phyloP scores from a whole-genome alignment of 2,329 filamentous ascomycete species.

The Byssothecium circinans region DNA sequence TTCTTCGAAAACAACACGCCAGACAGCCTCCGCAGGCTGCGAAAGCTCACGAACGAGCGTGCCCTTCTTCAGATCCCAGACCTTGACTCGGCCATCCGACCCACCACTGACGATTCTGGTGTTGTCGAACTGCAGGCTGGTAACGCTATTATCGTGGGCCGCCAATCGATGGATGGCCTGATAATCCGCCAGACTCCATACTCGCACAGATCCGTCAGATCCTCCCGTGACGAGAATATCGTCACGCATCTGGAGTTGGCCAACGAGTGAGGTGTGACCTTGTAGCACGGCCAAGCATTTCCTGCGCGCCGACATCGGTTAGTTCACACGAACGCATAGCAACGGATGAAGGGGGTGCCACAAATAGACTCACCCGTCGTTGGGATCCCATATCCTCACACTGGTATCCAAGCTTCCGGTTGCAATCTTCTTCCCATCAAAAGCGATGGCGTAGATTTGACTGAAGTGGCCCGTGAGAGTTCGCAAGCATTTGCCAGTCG shows the following conservation, averaged over 20 bases:
- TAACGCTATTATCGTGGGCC: conserved; percentile 97
- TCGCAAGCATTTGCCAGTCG: conserved; percentile 86
- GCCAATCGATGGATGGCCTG: conserved; percentile 91
- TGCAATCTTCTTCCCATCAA: conserved; percentile 89
- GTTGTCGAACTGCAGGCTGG: conserved; percentile 95
- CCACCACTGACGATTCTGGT: conserved; percentile 93
- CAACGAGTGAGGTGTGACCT: conserved; percentile 94
- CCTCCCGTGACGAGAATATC: conserved; percentile 95
- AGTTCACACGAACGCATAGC: conserved; percentile 1
- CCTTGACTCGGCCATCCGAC: conserved; percentile 95
- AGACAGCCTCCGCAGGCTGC: conserved; percentile 89
- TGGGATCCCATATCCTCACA: conserved; percentile 94
- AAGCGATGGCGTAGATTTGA: conserved; percentile 98
- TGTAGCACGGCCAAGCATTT: conserved; percentile 90
- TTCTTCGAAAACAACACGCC: conserved; percentile 96
- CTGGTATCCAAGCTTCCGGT: conserved; percentile 96
- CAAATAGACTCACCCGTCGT: conserved; percentile 70
- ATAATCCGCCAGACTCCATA: conserved; percentile 92
- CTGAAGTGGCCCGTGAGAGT: conserved; percentile 94
- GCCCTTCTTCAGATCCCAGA: conserved; percentile 94
- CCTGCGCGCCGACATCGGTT: conserved; percentile 19
- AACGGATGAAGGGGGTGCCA: conserved; percentile 11
- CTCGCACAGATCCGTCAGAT: conserved; percentile 91
- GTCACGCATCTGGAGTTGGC: conserved; percentile 92
- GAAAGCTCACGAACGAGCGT: conserved; percentile 89